Base-by-base conservation (phyloP, 768 basidiomycete species). In the Sistotremastrum suecicum region DNA sequence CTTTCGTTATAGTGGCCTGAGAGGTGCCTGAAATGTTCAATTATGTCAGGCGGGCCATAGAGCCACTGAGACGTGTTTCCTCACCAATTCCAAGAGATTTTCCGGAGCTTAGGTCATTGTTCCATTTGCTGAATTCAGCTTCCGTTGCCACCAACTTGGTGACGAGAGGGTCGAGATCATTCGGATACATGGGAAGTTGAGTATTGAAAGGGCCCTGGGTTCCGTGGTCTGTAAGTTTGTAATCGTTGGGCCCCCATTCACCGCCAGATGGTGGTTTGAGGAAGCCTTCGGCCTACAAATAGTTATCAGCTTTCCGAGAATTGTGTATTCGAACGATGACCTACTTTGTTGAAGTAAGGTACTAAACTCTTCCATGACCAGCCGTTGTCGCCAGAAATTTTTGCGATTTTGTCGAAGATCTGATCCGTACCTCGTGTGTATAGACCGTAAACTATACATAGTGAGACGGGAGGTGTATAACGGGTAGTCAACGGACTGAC, bases 21-120 rank as follows among this genome's bases (percentile, higher is more conserved):
- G 50, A 37, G 34, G 43, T 49, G 34, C 50, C 53, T 44, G n/a
- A n/a, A 36, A 29, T 38, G 10, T 10, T 10, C 37, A 38, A 10
- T 10, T 38, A 34, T 34, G 20, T 20, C 20, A 20, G 20, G 20
- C 20, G 20, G 20, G 20, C 20, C 20, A 20, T 9, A 33, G 11
- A 20, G 20, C 20, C 20, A 20, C 20, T 20, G 20, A 20, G 20
- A 20, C 20, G 20, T 20, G 20, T 35, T 10, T 7, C 47, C 53
- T 4, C 9, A 59, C 58, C 52, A 11, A 56, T 44, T 5, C 58
- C 58, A 1, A 58, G n/a, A 3, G 53, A 53, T 3, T 47, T 42
- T 1, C 57, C 58, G 2, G 52, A 50, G 45, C 54, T 57, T 46
- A 47, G 46, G 46, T 60, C 58, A 29, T 42, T 8, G 20, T 20